These are phyloP conservation scores for Massarina eburnea DNA, from an alignment of 2,329 filamentous ascomycete species.

Conservation along the genomic window DNA sequence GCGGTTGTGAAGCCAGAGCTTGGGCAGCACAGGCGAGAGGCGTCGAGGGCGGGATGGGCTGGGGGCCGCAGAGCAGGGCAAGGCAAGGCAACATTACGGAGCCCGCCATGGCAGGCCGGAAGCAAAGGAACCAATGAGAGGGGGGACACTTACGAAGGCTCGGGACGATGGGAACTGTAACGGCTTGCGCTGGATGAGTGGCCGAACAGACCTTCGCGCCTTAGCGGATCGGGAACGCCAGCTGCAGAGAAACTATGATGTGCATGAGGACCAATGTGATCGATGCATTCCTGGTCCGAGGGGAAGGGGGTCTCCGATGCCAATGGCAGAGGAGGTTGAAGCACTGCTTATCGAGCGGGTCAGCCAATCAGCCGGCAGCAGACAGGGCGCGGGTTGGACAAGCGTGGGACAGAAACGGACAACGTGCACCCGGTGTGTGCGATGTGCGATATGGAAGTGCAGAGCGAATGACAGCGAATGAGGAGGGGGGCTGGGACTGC, in stretches of 20 bases:
- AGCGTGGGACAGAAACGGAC: conserved; percentile 41
- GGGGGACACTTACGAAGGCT: conserved; percentile 56
- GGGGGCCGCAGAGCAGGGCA: conserved; percentile 40
- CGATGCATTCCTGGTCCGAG: conserved; percentile 50
- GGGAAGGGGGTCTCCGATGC: conserved; percentile 47
- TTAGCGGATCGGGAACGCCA: conserved; percentile 51
- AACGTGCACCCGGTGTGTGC: conserved; percentile 36
- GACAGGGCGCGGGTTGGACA: conserved; percentile 33
- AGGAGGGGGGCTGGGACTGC: conserved; percentile 14
- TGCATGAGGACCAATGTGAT: conserved; percentile 49
- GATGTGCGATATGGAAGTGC: conserved; percentile 22
- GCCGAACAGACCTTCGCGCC: conserved; percentile 53
- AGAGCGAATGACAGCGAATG: not conserved
- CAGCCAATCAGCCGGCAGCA: conserved; percentile 43
- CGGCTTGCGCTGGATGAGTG: conserved; percentile 47
- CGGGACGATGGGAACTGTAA: conserved; percentile 56
- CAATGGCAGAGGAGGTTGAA: conserved; percentile 46
- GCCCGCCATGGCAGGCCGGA: conserved; percentile 35
- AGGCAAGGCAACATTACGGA: conserved; percentile 42
- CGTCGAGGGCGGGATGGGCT: conserved; percentile 34
- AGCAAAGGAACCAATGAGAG: conserved; percentile 42
- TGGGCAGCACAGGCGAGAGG: conserved; percentile 41
- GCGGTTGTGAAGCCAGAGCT: conserved; percentile 39
- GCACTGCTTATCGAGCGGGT: conserved; percentile 46
- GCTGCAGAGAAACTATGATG: conserved; percentile 47